phyloP scores from a whole-genome alignment of 768 basidiomycete genomes.

The Amanita rubescens region DNA sequence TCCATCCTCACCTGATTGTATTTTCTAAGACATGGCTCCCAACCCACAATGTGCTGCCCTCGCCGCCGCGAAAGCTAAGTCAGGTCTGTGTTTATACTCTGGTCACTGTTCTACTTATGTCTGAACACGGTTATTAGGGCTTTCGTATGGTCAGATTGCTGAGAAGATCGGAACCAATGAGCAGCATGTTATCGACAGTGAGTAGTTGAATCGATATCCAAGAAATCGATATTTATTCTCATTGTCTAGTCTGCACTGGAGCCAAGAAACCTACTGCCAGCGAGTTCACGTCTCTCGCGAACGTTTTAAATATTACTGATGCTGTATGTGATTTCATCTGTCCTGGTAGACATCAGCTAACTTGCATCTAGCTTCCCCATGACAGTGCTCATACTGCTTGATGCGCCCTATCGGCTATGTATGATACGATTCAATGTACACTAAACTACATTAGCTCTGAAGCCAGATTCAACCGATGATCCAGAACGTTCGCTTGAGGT shows the following conservation, averaged over 20 bases:
- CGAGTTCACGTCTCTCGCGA: conserved; percentile 45
- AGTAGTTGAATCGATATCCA: conserved; percentile 12
- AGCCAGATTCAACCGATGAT: too few relatives aligned
- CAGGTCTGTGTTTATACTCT: conserved; percentile 33
- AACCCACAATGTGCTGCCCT: conserved; percentile 55
- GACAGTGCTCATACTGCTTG: background rate
- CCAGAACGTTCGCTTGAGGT: too few relatives aligned
- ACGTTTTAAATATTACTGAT: conserved; percentile 31
- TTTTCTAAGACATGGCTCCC: conserved; percentile 34
- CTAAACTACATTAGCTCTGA: too few relatives aligned
- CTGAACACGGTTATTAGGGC: conserved; percentile 25
- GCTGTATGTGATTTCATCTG: background rate
- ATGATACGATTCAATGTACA: too few relatives aligned
- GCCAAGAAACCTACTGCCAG: conserved; percentile 29
- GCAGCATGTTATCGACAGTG: conserved; percentile 49
- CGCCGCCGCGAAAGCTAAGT: conserved; percentile 37
- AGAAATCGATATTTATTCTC: background rate
- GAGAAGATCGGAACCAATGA: conserved; percentile 30
- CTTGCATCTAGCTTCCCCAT: background rate
- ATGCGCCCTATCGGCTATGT: background rate
- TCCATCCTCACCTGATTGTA: background rate
- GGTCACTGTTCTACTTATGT: background rate
- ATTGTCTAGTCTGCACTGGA: conserved; percentile 41
- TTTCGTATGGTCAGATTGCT: conserved; percentile 45
- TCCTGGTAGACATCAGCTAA: background rate